phyloP scores from a whole-genome alignment of 257 asterid species.

The Solanum virginianum region DNA sequence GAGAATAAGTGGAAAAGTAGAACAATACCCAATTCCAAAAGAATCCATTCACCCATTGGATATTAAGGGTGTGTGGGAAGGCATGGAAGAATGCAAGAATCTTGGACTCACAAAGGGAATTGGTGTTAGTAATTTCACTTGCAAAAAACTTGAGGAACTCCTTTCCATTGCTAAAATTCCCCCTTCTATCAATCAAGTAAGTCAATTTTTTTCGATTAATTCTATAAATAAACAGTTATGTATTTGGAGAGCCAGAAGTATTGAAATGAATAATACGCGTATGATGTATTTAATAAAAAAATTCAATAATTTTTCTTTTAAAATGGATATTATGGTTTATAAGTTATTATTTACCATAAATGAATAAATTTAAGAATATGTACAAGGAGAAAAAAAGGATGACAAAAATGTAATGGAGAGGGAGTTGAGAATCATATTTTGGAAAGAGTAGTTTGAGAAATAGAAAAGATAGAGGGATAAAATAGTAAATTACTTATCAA shows the following conservation, averaged over 20 bases:
- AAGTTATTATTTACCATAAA: neutral
- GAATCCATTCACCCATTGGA: constrained; percentile 27
- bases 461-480: neutral
- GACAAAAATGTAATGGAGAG: neutral
- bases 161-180: constrained; percentile 37
- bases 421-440: neutral
- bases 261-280: neutral
- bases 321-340: neutral
- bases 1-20: constrained; percentile 18
- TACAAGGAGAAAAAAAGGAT: neutral
- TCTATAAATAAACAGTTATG: too few relatives aligned
- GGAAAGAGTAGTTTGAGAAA: neutral
- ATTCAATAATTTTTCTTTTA: too few relatives aligned
- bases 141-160: constrained; percentile 18
- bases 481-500: neutral
- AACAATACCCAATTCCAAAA: constrained; percentile 4
- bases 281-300: neutral
- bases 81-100: constrained; percentile 49
- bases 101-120: constrained; percentile 57
- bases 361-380: neutral
- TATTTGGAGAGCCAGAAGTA: neutral
- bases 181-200: constrained; percentile 51
- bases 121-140: constrained; percentile 60
- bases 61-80: constrained; percentile 47
- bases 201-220: neutral